These are phyloP conservation scores for Ogataea nitratoaversa DNA, from an alignment of 805 yeast genomes.

Conservation along the genomic window DNA sequence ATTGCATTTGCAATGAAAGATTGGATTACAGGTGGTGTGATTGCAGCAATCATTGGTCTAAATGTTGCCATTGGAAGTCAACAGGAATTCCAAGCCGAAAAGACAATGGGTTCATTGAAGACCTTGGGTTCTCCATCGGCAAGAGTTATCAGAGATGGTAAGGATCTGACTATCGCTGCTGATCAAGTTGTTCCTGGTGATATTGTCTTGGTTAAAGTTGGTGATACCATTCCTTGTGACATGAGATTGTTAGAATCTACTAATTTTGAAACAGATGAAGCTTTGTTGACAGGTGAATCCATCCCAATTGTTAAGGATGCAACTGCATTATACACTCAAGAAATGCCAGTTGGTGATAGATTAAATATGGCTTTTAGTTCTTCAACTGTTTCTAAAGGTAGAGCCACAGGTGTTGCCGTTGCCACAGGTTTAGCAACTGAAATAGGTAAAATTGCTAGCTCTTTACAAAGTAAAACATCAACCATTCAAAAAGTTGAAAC, in stretches of 20 bases:
- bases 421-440: slow-evolving; percentile 70
- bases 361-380: slow-evolving; percentile 69
- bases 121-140: slow-evolving; percentile 70
- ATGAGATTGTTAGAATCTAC: slow-evolving; percentile 51
- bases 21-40: slow-evolving; percentile 82
- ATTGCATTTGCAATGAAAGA: slow-evolving; percentile 70
- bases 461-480: slow-evolving; percentile 42
- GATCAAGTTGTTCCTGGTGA: slow-evolving; percentile 73
- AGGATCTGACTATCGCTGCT: slow-evolving; percentile 52
- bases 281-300: slow-evolving; percentile 87
- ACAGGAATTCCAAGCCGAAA: slow-evolving; percentile 72
- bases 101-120: slow-evolving; percentile 72
- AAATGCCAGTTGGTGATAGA: slow-evolving; percentile 67
- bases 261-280: slow-evolving; percentile 80
- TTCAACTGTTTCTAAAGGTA: slow-evolving; percentile 67
- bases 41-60: slow-evolving; percentile 59
- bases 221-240: slow-evolving; percentile 78
- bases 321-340: slow-evolving; percentile 33
- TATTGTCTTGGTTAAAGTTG: slow-evolving; percentile 56
- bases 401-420: slow-evolving; percentile 65
- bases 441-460: slow-evolving; percentile 68
- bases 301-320: slow-evolving; percentile 61
- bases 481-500: slow-evolving; percentile 38
- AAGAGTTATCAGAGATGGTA: slow-evolving; percentile 57
- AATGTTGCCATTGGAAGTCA: slow-evolving; percentile 64